These are phyloP conservation scores for Basipetospora chlamydospora DNA, from an alignment of 2,329 filamentous ascomycete species.

Conservation along the genomic window DNA sequence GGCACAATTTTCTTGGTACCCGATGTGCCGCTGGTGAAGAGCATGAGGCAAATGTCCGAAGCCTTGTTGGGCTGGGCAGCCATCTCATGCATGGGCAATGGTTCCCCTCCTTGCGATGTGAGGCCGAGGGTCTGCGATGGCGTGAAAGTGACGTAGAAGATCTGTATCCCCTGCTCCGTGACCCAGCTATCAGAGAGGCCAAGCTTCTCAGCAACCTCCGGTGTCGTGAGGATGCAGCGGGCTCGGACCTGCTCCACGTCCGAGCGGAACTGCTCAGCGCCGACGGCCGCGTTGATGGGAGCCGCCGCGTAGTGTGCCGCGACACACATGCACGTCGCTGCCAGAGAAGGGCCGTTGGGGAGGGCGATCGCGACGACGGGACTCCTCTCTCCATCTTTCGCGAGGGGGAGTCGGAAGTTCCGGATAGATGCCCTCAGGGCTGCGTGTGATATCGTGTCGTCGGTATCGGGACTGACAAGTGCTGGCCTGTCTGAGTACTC, in stretches of 20 bases:
- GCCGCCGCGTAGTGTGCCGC: conserved; percentile 35
- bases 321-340: conserved; percentile 31
- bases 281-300: conserved; percentile 33
- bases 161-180: conserved; percentile 17
- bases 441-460: conserved; percentile 17
- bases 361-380: conserved; percentile 34
- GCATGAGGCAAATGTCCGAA: conserved; percentile 33
- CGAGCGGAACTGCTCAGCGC: conserved; percentile 32
- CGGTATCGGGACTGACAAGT: conserved; percentile 13
- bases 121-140: conserved; percentile 1
- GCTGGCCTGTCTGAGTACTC: conserved; percentile 13
- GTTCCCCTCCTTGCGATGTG: conserved; percentile 8
- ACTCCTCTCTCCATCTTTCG: conserved; percentile 13
- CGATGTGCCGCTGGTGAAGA: conserved; percentile 43
- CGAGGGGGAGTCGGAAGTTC: conserved; percentile 17
- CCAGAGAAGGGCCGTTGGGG: conserved; percentile 38
- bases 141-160: conserved; percentile 19
- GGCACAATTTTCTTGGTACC: conserved; percentile 46
- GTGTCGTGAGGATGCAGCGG: conserved; percentile 28
- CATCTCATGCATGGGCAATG: conserved; percentile 1
- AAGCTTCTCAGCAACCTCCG: conserved; percentile 23
- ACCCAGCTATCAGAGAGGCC: conserved; percentile 18
- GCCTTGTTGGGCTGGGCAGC: conserved; percentile 21
- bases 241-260: conserved; percentile 34
- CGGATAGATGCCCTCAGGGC: conserved; percentile 17